Conservation (phyloP, 805 yeast genomes). For the Kluyveromyces wickerhamii region DNA sequence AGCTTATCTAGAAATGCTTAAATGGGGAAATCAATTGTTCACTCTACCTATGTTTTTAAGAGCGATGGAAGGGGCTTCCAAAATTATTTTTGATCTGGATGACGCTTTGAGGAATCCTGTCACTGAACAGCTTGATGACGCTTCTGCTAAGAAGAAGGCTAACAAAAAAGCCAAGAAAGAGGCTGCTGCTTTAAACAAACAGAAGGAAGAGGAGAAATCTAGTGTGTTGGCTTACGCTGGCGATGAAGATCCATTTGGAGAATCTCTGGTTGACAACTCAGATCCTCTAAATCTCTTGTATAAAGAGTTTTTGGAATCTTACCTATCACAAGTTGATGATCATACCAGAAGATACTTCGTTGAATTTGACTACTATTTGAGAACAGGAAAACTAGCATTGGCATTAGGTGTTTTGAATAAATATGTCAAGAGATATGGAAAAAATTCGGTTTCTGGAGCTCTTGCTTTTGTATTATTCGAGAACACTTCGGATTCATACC, state of each 20-base stretch:
- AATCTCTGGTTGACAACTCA: constrained; percentile 29
- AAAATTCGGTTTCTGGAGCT: constrained; percentile 20
- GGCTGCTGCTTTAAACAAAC: constrained; percentile 40
- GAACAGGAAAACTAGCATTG: constrained; percentile 25
- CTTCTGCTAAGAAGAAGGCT: constrained; percentile 17
- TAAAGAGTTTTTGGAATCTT: constrained; percentile 34
- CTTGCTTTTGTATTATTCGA: constrained; percentile 20
- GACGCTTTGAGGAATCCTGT: constrained; percentile 13
- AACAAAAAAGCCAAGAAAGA: constrained; percentile 52
- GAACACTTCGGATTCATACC: constrained; percentile 13
- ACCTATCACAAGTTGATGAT: constrained; percentile 38
- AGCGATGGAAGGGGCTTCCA: constrained; percentile 56
- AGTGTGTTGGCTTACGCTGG: constrained; percentile 34
- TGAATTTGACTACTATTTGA: constrained; percentile 24
- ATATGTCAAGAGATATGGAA: constrained; percentile 14
- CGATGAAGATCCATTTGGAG: constrained; percentile 58
- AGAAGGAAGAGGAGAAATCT: constrained; percentile 45
- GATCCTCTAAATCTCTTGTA: constrained; percentile 39
- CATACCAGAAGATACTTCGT: constrained; percentile 24
- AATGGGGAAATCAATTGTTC: constrained; percentile 76
- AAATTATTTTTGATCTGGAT: constrained; percentile 40
- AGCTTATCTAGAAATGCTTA: constrained; percentile 64
- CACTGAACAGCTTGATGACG: constrained; percentile 7
- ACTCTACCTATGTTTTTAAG: constrained; percentile 65
- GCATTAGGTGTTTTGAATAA: constrained; percentile 25